Conservation (phyloP, 2,329 filamentous ascomycete species). For the Venturiaceae sp. region DNA sequence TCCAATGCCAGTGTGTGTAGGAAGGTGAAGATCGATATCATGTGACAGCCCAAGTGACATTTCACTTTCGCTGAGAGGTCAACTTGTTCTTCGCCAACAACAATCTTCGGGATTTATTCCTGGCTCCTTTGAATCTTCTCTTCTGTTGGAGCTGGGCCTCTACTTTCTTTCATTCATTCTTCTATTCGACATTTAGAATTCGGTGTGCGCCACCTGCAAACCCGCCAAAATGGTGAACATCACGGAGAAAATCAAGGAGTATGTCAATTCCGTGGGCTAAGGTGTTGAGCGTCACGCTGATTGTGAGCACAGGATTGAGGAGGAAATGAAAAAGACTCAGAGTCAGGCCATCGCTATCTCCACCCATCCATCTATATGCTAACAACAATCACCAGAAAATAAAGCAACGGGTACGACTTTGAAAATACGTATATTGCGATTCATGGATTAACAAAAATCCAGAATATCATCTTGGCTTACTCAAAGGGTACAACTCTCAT, state of each 20-base stretch:
- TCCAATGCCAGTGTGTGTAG: too few species aligned
- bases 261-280: slow-evolving; percentile 23
- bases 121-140: background rate
- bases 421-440: slow-evolving; percentile 16
- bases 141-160: background rate
- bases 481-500: slow-evolving; percentile 70
- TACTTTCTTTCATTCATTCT: background rate
- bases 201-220: background rate
- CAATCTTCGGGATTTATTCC: background rate
- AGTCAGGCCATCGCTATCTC: slow-evolving; percentile 50
- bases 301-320: slow-evolving; percentile 68
- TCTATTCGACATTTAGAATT: background rate
- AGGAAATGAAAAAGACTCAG: slow-evolving; percentile 98
- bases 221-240: slow-evolving; percentile 85
- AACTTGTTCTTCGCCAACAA: background rate
- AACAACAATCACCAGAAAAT: slow-evolving; percentile 60
- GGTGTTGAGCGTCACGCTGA: background rate
- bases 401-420: slow-evolving; percentile 84
- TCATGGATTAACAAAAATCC: slow-evolving; percentile 23
- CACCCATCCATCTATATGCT: background rate
- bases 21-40: background rate
- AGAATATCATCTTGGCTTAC: slow-evolving; percentile 97
- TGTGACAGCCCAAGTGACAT: background rate
- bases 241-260: slow-evolving; percentile 99
- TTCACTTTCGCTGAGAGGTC: background rate